Evolutionary conservation across 2,329 filamentous ascomycete species (phyloP), one percentile per base, ranked within the genome.

Genomic region (Curvularia eragrostidis): DNA sequence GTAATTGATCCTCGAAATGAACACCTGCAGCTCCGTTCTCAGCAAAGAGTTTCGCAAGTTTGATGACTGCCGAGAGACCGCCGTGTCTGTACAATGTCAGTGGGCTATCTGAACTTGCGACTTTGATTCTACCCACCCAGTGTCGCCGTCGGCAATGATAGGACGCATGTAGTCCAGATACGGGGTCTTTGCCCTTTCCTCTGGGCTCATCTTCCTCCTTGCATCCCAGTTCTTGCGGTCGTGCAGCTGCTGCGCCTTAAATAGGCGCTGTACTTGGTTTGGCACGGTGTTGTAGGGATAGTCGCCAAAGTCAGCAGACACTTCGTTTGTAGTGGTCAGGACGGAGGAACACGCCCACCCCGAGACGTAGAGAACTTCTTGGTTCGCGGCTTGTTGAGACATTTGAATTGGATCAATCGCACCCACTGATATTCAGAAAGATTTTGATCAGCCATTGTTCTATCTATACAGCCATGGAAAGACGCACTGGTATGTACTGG

Each of bases 251-350:
- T 99, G 95, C 3, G 95, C 95, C 80, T 98, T 98, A 81, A 96
- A 92, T 50, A 99, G 82, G 63, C 95, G 87, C 81, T 99, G 93
- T 3, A 99, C 95, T 77, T 98, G 95, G 79, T 98, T 98, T 8
- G 95, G 95, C 4, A 99, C 95, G 0, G 95, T 99, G 75, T 98
- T 98, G 81, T 99, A 99, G 0, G 95, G 95, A 77, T 99, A 99
- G 79, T 99, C 95, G 71, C 95, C 95, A 80, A 98, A 97, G 76
- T 99, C 95, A 42, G 95, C 91, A 0, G 93, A 97, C 26, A 99
- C 95, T 77, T 99, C 95, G 80, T 99, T 98, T 36, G 95, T 98
- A 9, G 88, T 89, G 3, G 94, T 98, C 44, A 99, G 83, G 19
- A 97, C 87, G 0, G 93, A 94, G 0, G 94, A 98, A 80, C 95